Base-by-base conservation (phyloP, 768 basidiomycete species). In the Zangia roseola region DNA sequence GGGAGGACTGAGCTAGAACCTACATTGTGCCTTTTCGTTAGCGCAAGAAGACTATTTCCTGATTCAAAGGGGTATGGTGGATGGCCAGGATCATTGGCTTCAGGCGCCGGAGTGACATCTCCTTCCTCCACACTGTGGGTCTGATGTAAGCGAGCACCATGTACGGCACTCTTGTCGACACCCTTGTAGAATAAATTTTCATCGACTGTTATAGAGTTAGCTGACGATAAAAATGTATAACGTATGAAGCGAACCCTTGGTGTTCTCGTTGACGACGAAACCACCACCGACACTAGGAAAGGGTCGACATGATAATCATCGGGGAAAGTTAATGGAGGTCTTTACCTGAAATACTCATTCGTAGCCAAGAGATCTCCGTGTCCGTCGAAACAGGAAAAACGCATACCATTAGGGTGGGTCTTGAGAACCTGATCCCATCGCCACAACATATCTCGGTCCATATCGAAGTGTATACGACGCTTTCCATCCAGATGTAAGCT, bases 111-210 rank as follows among this genome's bases (percentile, higher is more conserved):
- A 24, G 40, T 33, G 10, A 35, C 19, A 19, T 62, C 54, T 12
- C 52, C 54, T 21, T 61, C 49, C 16, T 76, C 72, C 7, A 74
- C 54, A 20, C 69, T 74, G 57, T 82, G 79, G 12, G 71, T 74
- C 56, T 89, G 87, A 57, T 88, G 81, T 37, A 91, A 71, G 31
- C 94, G 79, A 28, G 92, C 86, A 14, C 82, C 82, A 50, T 92
- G 89, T 5, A 94, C 93, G 10, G 72, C 74, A 45, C 75, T 73
- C 69, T 94, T 93, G 68, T 94, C 82, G 23, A 94, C 88, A 16
- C 89, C 84, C 68, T 91, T 92, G 76, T 97, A 97, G 65, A 91
- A 97, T 53, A 97, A 63, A 63, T 97, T 97, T 71, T 97, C 94
- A 57, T 92, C 92, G 46, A 85, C 91, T 88, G 47, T 2, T 34